Evolutionary conservation across 352 stramenopile species (phyloP), one percentile per base, ranked within the genome.

Genomic region (Phytophthora lateralis): DNA sequence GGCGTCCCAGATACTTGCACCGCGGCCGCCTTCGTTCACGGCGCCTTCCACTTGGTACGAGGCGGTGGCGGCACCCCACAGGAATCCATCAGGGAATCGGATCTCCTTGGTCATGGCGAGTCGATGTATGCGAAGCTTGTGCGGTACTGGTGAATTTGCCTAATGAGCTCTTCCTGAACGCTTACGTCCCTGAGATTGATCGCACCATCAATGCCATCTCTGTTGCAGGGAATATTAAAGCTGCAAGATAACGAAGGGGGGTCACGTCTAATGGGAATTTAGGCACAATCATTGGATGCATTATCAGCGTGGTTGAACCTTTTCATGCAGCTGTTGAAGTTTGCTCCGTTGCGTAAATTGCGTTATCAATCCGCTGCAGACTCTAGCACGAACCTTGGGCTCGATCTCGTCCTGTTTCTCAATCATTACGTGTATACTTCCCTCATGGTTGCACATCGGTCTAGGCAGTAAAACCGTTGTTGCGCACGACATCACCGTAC

Each of bases 1-100:
- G 11, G 77, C 84, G 74, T 98, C 94, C 94, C 94, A 98, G 53
- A 98, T 97, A 49, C 75, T 77, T 39, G 74, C 53, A 42, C 89
- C 88, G 14, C 90, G 76, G 18, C 90, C 90, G 45, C 85, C 93
- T 64, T 77, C 26, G 26, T 30, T 30, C 26, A 30, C 26, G 26
- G 26, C 26, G 26, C 26, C 26, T 30, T 98, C 93, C 41, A 98
- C 89, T 80, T 98, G 92, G 78, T 97, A 98, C 38, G 83, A 75
- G 20, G 91, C 91, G 1, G 91, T 97, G 29, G 91, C 86, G 11
- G 76, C 78, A 30, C 93, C 93, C 84, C 84, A 98, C 20, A 86
- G 44, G 68, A 98, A 98, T 39, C 57, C 58, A 14, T 83, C 54
- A 27, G 73, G 78, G 60, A 85, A 85, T 21, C 56, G 65, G 43